phyloP scores from a whole-genome alignment of 2,329 filamentous ascomycete species.

The Fonsecaea erecta region DNA sequence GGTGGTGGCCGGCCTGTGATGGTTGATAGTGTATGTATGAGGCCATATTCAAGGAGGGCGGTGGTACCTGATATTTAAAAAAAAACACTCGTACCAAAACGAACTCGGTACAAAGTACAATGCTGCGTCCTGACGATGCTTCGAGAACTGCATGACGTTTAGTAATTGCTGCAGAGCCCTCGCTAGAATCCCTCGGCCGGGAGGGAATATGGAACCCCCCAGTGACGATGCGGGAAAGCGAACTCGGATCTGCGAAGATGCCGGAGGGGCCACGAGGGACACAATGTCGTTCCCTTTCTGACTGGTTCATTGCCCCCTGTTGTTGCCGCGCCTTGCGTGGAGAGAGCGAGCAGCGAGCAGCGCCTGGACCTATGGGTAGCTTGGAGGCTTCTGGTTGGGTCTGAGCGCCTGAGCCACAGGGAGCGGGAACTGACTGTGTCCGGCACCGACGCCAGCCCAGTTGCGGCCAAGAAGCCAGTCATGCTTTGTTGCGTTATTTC shows the following conservation, averaged over 20 bases:
- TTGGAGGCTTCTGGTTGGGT: not conserved
- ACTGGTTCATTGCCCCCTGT: not conserved
- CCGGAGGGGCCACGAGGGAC: not conserved
- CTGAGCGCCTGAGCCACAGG: not conserved
- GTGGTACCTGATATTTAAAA: not conserved
- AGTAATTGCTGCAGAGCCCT: constrained; percentile 15
- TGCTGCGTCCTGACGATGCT: not conserved
- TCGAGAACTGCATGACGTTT: constrained; percentile 1
- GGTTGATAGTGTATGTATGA: not conserved
- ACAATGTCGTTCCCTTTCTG: not conserved
- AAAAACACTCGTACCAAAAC: not conserved
- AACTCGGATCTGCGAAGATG: not conserved
- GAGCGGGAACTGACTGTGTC: not conserved
- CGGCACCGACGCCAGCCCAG: not conserved
- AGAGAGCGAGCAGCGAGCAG: not conserved
- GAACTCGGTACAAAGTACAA: not conserved
- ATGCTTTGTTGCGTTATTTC: not conserved
- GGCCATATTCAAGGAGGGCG: not conserved
- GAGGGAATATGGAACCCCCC: not conserved
- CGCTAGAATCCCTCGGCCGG: constrained; percentile 15
- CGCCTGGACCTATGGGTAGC: not conserved
- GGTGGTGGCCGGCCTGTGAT: not conserved
- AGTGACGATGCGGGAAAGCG: not conserved
- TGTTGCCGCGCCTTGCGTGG: not conserved
- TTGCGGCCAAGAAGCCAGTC: not conserved